These are phyloP conservation scores for Carpinus fangiana DNA, from an alignment of 306 rosid species.

Conservation along the genomic window DNA sequence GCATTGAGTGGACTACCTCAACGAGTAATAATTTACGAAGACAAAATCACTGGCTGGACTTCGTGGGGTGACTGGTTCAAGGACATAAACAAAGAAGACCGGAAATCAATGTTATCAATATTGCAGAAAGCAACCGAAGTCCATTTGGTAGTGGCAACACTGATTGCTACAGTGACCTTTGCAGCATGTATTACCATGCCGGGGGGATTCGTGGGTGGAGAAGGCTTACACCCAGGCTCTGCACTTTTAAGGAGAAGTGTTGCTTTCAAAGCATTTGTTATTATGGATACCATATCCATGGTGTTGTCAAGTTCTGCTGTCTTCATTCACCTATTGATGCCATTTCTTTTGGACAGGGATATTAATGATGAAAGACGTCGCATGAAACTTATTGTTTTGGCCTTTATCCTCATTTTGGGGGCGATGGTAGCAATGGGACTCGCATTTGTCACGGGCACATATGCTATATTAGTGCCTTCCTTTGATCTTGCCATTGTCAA, in stretches of 20 bases:
- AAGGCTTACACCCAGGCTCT: too few species aligned
- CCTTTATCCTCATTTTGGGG: neutral
- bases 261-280: neutral
- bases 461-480: neutral
- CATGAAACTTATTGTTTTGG: fast-evolving
- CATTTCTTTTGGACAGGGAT: neutral
- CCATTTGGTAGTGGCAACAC: neutral
- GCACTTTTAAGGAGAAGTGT: too few species aligned
- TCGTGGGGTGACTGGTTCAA: too few species aligned
- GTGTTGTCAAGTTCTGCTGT: neutral
- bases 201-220: too few species aligned
- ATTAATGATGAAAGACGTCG: neutral
- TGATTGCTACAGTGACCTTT: neutral
- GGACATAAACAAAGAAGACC: too few species aligned
- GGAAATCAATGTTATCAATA: fast-evolving
- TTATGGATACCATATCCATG: neutral
- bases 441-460: neutral
- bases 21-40: too few species aligned
- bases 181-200: neutral
- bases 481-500: neutral
- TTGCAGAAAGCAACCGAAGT: neutral
- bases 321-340: neutral
- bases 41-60: too few species aligned
- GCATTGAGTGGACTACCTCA: too few species aligned
- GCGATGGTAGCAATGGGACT: neutral